Evolutionary conservation across 371 early-diverging fungal species (phyloP).

Genomic region (Parasitella parasitica): DNA sequence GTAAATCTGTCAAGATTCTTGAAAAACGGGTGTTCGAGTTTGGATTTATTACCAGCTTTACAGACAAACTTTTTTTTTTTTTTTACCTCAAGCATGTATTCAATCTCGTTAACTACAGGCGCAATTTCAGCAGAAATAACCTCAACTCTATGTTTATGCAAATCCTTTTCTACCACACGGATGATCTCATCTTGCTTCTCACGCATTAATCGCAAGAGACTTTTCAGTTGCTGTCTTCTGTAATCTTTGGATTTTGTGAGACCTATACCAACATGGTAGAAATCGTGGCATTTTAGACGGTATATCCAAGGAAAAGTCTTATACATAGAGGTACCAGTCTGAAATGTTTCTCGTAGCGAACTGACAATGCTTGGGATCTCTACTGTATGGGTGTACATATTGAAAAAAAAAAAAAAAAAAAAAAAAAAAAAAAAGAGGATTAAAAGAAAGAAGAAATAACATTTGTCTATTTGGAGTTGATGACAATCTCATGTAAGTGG

Average conservation of each 20-base stretch:
- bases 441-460: not conserved
- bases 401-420: not conserved
- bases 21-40: too few relatives aligned
- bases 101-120: conserved; percentile 66
- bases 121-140: conserved; percentile 60
- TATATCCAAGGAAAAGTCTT: not conserved
- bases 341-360: conserved; percentile 47
- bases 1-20: conserved; percentile 37
- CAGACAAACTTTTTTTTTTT: too few relatives aligned
- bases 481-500: not conserved
- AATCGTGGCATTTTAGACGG: not conserved
- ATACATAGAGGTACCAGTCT: conserved; percentile 23
- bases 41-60: too few relatives aligned
- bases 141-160: conserved; percentile 59
- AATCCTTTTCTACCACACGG: conserved; percentile 66
- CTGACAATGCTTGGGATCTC: conserved; percentile 40
- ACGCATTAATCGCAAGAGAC: conserved; percentile 54
- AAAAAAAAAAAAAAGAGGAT: not conserved
- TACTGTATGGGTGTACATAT: conserved; percentile 23
- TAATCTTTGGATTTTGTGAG: conserved; percentile 47
- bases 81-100: conserved; percentile 49
- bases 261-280: conserved; percentile 7
- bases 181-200: conserved; percentile 61
- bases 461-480: too few relatives aligned
- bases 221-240: conserved; percentile 68